These are phyloP conservation scores for Purpureocillium lavendulum DNA, from an alignment of 2,329 filamentous ascomycete species.

Conservation along the genomic window DNA sequence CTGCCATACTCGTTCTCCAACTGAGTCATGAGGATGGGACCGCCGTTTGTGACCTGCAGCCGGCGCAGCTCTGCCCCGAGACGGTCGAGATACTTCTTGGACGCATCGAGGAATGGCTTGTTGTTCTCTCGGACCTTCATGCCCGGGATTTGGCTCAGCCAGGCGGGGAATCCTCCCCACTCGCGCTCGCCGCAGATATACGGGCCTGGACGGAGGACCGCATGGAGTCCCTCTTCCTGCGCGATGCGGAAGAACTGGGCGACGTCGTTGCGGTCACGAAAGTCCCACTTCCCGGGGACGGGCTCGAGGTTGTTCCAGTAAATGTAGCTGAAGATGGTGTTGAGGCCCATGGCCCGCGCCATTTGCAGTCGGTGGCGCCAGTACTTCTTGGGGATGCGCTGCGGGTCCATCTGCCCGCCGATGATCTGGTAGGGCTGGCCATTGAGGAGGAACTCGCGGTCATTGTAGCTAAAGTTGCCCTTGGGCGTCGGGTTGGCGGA, in stretches of 20 bases:
- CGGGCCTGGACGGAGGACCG: conserved; percentile 36
- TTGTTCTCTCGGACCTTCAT: conserved; percentile 33
- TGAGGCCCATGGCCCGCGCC: conserved; percentile 74
- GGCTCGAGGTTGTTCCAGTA: conserved; percentile 43
- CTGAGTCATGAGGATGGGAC: conserved; percentile 40
- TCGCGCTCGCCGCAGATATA: conserved; percentile 41
- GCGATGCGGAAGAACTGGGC: conserved; percentile 34
- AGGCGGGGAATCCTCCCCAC: conserved; percentile 39
- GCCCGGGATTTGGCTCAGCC: conserved; percentile 30
- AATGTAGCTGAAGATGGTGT: conserved; percentile 50
- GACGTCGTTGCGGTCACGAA: conserved; percentile 31
- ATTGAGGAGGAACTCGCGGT: conserved; percentile 3
- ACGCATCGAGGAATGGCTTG: conserved; percentile 26
- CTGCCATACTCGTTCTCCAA: conserved; percentile 44
- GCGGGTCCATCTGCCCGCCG: conserved; percentile 41
- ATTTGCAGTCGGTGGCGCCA: conserved; percentile 57
- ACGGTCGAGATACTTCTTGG: conserved; percentile 25
- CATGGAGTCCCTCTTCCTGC: conserved; percentile 31
- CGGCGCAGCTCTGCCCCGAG: conserved; percentile 17
- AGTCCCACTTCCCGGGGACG: conserved; percentile 26
- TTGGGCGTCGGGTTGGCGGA: not conserved
- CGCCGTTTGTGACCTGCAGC: conserved; percentile 31
- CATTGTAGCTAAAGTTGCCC: conserved; percentile 2
- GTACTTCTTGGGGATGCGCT: conserved; percentile 36
- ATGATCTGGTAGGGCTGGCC: conserved; percentile 22